A percentile compares a stretch with the other conserved stretches of the same genome.
Evolutionary conservation across 1,284 basidiomycete genomes (phyloP).

Genomic region (Peniophora sp.): DNA sequence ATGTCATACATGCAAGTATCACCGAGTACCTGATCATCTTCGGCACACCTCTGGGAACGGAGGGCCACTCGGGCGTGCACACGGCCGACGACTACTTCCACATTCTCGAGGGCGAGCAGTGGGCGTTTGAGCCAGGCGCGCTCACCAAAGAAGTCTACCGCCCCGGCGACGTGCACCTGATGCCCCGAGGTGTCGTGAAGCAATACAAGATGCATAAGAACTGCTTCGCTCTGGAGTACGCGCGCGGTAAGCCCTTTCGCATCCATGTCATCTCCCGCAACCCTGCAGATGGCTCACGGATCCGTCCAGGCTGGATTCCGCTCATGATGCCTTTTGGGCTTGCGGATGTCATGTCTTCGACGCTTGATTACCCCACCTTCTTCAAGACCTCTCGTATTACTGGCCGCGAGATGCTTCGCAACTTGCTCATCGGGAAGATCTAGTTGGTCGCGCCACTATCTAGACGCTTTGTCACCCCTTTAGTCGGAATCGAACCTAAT

Average conservation of each 20-base stretch:
- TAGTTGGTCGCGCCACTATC: conserved; percentile 25
- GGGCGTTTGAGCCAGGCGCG: conserved; percentile 79
- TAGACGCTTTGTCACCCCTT: no score
- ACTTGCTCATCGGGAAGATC: conserved; percentile 83
- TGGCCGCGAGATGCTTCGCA: conserved; percentile 74
- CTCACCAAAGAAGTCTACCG: conserved; percentile 81
- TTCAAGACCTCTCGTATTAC: conserved; percentile 78
- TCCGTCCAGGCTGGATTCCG: conserved; percentile 74
- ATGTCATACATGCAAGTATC: conserved; percentile 89
- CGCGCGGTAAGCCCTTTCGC: conserved; percentile 51
- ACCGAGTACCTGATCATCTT: conserved; percentile 96
- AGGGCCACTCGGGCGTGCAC: conserved; percentile 92
- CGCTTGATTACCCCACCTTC: conserved; percentile 81
- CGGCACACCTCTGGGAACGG: conserved; percentile 92
- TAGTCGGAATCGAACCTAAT: no score
- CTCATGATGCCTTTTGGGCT: conserved; percentile 91
- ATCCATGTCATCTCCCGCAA: background rate
- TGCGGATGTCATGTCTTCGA: conserved; percentile 81
- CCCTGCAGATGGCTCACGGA: conserved; percentile 1
- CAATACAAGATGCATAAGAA: conserved; percentile 98
- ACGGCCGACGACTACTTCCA: conserved; percentile 98
- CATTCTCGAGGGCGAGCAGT: conserved; percentile 89
- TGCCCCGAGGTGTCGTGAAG: conserved; percentile 79
- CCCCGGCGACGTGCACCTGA: conserved; percentile 78
- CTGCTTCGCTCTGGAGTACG: conserved; percentile 94